Base-by-base conservation (phyloP, 2,329 filamentous ascomycete species). In the Exophiala sp. region DNA sequence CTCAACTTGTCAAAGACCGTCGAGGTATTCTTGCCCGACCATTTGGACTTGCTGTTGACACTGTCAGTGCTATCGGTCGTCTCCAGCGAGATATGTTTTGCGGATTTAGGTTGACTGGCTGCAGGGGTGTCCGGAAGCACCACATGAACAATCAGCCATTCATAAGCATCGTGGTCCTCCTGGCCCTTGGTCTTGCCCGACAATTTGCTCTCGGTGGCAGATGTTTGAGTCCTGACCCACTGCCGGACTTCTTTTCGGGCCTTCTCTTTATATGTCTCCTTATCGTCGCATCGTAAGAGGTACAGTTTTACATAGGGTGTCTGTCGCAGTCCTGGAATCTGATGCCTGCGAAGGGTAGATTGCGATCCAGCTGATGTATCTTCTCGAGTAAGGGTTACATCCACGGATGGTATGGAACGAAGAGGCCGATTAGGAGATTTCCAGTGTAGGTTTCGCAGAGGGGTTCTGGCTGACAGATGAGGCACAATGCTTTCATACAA, bases 131-230 rank as follows among this genome's bases (percentile, higher is more conserved):
- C 90, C 11, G 91, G 90, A 14, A 95, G 75, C 10, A 96, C 86
- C 21, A 98, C 87, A 66, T 98, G 93, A 18, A 98, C 65, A 47
- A 98, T 87, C 58, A 98, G 74, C 86, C 90, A 97, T 68, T 98
- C 93, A 60, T 86, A 95, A 0, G 93, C 91, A 71, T 98, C 91
- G 64, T 98, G 93, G 55, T 94, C 93, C 64, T 96, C 91, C 63
- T 89, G 84, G 16, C 80, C 83, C 62, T 75, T 87, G 16, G 71
- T 82, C 62, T 75, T 87, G 16, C 71, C 66, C 23, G 71, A 65
- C 22, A 61, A 61, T 50, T 66, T 63, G 18, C 58, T 59, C 16
- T 59, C 53, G 22, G 44, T 52, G 8, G 50, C 48, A 9, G 45
- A 27, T 6, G 46, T 53, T 45, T 74, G 77, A 51, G 70, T 73